Evolutionary conservation across 768 basidiomycete genomes (phyloP).

Genomic region (Dacryopinax spathularia): DNA sequence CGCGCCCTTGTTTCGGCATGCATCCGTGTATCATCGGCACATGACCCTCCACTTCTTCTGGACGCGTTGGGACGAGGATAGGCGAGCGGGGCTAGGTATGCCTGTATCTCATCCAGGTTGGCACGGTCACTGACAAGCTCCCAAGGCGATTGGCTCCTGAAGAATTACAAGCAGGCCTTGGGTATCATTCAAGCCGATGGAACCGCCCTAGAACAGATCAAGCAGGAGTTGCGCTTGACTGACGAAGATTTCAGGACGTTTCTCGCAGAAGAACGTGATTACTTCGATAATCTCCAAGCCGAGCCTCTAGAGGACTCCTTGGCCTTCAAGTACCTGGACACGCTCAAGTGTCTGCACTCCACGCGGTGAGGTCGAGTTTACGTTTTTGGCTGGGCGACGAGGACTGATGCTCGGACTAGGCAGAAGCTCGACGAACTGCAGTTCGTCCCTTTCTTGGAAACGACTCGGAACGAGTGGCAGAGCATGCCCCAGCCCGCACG

Average conservation of each 20-base stretch:
- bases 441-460: background rate
- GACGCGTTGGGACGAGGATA: background rate
- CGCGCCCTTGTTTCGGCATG: conserved; percentile 15
- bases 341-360: background rate
- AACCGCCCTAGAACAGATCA: background rate
- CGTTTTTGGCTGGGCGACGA: background rate
- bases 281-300: background rate
- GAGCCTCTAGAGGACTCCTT: background rate
- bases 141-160: conserved; percentile 13
- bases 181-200: conserved; percentile 9
- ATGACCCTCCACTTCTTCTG: background rate
- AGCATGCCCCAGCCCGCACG: background rate
- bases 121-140: background rate
- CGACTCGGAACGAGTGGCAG: background rate
- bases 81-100: background rate
- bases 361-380: background rate
- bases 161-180: conserved; percentile 22
- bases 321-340: background rate
- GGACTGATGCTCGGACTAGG: background rate
- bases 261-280: background rate
- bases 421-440: background rate
- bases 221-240: background rate
- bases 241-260: background rate
- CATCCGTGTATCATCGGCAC: conserved; percentile 14
- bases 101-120: background rate